Evolutionary conservation across 2,329 filamentous ascomycete species (phyloP).

Genomic region (Pseudogymnoascus sp.): DNA sequence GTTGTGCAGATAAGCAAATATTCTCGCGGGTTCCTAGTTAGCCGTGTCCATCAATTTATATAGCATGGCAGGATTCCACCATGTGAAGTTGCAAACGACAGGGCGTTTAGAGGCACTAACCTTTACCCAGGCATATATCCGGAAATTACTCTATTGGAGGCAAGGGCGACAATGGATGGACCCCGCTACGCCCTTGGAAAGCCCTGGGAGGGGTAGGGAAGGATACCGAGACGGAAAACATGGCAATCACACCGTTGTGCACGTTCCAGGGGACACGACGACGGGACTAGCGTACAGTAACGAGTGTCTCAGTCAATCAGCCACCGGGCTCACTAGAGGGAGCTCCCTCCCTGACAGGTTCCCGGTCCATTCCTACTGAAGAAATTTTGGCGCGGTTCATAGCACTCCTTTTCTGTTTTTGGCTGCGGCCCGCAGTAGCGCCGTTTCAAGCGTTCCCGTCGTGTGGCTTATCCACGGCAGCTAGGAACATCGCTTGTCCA

Average conservation of each 20-base stretch:
- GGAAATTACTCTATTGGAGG: background rate
- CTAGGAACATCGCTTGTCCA: background rate
- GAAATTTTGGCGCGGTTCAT: background rate
- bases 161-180: background rate
- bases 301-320: background rate
- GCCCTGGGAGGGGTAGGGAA: background rate
- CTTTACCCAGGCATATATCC: background rate
- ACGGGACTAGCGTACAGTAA: background rate
- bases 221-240: background rate
- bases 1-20: background rate
- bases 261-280: background rate
- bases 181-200: background rate
- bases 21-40: background rate
- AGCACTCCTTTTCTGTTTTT: background rate
- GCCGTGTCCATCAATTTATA: constrained; percentile 3
- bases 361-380: background rate
- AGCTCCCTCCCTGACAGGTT: background rate
- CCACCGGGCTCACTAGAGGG: background rate
- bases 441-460: background rate
- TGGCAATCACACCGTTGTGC: background rate
- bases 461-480: background rate
- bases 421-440: background rate
- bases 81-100: background rate
- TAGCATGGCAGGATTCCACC: background rate
- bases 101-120: background rate